Percentiles rank a stretch among this genome's conserved stretches.
Evolutionary conservation across 2,329 filamentous ascomycete species (phyloP).

Genomic region (Cercospora sesami): DNA sequence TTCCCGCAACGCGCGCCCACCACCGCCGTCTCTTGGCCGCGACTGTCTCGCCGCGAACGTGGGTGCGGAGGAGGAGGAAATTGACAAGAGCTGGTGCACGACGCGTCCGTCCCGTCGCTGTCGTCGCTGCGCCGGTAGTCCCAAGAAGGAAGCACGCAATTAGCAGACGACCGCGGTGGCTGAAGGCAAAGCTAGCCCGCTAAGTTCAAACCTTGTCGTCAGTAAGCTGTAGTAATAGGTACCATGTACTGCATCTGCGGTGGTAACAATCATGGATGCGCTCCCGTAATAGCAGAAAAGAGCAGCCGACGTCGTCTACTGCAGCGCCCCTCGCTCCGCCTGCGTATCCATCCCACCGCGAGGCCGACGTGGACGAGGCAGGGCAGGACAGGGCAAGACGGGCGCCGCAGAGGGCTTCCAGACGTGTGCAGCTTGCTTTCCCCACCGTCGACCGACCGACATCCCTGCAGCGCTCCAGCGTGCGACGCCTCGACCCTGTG

Average conservation of each 20-base stretch:
- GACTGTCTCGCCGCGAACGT: background rate
- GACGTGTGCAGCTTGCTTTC: background rate
- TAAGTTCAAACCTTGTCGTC: slow-evolving; percentile 5
- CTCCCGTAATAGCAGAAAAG: background rate
- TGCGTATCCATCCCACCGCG: background rate
- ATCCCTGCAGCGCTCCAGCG: background rate
- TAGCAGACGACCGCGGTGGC: background rate
- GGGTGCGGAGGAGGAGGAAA: background rate
- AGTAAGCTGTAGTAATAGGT: background rate
- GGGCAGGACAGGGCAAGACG: background rate
- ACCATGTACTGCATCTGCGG: slow-evolving; percentile 2
- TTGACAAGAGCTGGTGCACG: background rate
- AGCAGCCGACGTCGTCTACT: background rate
- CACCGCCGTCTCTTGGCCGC: background rate
- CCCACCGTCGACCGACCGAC: background rate
- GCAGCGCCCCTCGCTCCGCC: background rate
- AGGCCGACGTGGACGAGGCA: background rate
- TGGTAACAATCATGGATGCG: background rate
- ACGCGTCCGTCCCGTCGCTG: background rate
- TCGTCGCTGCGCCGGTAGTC: background rate
- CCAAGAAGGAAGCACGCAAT: background rate
- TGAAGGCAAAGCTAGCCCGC: background rate
- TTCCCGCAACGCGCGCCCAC: background rate
- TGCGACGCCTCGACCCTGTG: background rate
- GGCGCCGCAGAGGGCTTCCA: background rate